Conservation (phyloP, 2,329 filamentous ascomycete genomes). For the Xylariaceae sp. region DNA sequence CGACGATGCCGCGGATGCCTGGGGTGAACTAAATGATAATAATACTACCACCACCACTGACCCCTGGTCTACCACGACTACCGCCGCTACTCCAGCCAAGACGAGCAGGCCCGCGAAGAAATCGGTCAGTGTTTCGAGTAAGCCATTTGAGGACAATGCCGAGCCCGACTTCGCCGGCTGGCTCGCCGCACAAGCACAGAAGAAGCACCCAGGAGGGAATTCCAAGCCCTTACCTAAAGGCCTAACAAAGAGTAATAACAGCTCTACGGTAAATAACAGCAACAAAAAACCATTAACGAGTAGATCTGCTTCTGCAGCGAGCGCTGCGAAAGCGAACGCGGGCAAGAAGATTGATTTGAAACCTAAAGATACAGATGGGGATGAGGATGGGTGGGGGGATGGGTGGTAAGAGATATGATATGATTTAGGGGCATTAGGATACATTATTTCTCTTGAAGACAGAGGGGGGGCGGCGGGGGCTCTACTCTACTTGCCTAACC, state of each 20-base stretch:
- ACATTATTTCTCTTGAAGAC: no score
- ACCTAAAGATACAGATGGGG: conserved; percentile 53
- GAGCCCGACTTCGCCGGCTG: conserved; percentile 96
- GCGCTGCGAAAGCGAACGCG: conserved; percentile 29
- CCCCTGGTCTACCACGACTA: conserved; percentile 11
- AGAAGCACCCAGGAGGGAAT: conserved; percentile 40
- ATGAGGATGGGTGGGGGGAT: conserved; percentile 60
- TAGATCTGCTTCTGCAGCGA: conserved; percentile 20
- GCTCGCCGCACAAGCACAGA: conserved; percentile 81
- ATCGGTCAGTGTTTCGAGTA: conserved; percentile 32
- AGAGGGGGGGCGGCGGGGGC: no score
- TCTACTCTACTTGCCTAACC: no score
- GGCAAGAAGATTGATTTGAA: conserved; percentile 64
- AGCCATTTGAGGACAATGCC: conserved; percentile 71
- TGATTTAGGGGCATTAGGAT: neutral
- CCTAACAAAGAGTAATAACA: conserved; percentile 51
- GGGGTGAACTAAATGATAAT: conserved; percentile 58
- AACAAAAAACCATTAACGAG: conserved; percentile 35
- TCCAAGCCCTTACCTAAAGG: conserved; percentile 76
- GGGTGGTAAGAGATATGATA: conserved; percentile 44
- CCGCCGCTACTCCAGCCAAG: conserved; percentile 3
- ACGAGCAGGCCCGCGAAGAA: conserved; percentile 25
- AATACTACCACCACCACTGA: neutral
- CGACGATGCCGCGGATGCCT: conserved; percentile 62
- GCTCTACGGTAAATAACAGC: conserved; percentile 30